Evolutionary conservation across 352 stramenopile species (phyloP).

Genomic region (Globisporangium cederbergense): DNA sequence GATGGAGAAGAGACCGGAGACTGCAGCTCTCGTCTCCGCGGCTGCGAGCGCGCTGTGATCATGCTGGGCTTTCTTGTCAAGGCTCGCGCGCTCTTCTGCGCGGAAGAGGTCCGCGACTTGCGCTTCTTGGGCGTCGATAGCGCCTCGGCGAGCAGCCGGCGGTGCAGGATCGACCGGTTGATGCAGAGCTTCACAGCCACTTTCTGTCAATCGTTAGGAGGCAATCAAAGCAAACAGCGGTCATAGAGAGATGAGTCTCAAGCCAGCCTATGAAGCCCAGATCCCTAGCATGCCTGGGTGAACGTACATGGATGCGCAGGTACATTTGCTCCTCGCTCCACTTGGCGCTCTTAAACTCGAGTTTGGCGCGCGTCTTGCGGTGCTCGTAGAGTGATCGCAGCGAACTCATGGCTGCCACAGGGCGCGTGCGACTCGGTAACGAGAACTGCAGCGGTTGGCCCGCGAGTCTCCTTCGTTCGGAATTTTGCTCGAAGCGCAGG

Average conservation of each 20-base stretch:
- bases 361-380: conserved; percentile 29
- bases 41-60: not conserved
- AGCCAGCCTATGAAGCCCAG: not conserved
- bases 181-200: conserved; percentile 29
- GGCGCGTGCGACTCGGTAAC: conserved; percentile 26
- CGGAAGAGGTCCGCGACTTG: conserved; percentile 1
- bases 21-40: not conserved
- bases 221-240: not conserved
- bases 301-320: conserved; percentile 44
- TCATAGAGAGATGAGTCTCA: not conserved
- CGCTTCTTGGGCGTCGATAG: conserved; percentile 11
- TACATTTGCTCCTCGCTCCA: conserved; percentile 50
- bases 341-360: conserved; percentile 39
- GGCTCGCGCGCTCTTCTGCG: conserved; percentile 1
- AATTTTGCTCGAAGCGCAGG: conserved; percentile 47
- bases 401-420: conserved; percentile 20
- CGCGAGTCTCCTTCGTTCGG: conserved; percentile 28
- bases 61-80: not conserved
- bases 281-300: not conserved
- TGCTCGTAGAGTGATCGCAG: conserved; percentile 36
- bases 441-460: conserved; percentile 42
- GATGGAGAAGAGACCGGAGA: not conserved
- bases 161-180: conserved; percentile 17
- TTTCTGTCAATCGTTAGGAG: conserved; percentile 20
- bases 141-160: conserved; percentile 10